Conservation (phyloP, 2,329 filamentous ascomycete genomes). For the Delphinella strobiligena region DNA sequence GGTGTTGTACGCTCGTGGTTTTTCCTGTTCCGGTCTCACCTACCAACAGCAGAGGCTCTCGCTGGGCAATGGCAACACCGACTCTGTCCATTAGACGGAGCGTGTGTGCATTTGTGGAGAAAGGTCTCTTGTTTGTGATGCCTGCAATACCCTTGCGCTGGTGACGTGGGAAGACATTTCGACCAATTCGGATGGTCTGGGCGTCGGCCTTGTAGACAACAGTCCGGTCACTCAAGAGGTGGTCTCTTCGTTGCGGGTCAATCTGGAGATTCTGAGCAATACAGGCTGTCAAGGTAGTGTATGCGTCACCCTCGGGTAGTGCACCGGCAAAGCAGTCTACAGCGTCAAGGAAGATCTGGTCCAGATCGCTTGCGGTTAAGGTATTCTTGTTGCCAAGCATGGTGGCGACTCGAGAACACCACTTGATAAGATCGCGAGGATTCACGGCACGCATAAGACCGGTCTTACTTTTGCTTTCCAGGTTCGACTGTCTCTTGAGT, state of each 20-base stretch:
- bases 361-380: constrained; percentile 56
- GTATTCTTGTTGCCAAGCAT: constrained; percentile 51
- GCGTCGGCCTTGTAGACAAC: constrained; percentile 48
- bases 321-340: constrained; percentile 85
- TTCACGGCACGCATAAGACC: constrained; percentile 50
- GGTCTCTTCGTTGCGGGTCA: constrained; percentile 66
- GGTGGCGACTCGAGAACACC: constrained; percentile 65
- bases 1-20: constrained; percentile 87
- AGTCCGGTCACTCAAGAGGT: constrained; percentile 62
- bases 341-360: constrained; percentile 87
- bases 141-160: constrained; percentile 4
- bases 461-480: constrained; percentile 39
- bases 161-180: constrained; percentile 16
- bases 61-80: constrained; percentile 64
- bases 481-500: constrained; percentile 29
- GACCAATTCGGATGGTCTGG: constrained; percentile 17
- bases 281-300: constrained; percentile 47
- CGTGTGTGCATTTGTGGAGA: constrained; percentile 81
- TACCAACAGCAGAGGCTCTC: constrained; percentile 88
- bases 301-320: constrained; percentile 53
- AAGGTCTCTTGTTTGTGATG: constrained; percentile 27
- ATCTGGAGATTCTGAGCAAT: constrained; percentile 84
- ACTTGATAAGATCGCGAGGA: constrained; percentile 76
- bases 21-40: constrained; percentile 98
- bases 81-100: constrained; percentile 80